A percentile compares a stretch with the other conserved stretches of the same genome.
Conservation (phyloP, 2,329 filamentous ascomycete species). For the Capronia coronata region DNA sequence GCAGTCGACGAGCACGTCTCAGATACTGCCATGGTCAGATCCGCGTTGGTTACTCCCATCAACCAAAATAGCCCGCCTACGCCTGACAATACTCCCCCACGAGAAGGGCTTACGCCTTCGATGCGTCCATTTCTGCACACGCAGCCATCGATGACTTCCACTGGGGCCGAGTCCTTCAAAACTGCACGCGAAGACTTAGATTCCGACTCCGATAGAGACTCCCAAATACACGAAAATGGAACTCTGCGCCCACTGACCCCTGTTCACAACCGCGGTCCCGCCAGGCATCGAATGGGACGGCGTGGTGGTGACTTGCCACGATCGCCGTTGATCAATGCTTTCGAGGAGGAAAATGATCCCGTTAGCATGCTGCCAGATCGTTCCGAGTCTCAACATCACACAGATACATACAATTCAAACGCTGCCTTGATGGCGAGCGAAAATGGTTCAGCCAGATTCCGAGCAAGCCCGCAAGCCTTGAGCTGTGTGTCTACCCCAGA, state of each 20-base stretch:
- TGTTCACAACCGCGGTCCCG: slow-evolving; percentile 3
- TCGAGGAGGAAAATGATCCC: not conserved
- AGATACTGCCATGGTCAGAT: slow-evolving; percentile 28
- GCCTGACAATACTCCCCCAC: slow-evolving; percentile 68
- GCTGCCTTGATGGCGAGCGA: not conserved
- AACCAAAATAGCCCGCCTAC: slow-evolving; percentile 47
- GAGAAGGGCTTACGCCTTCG: slow-evolving; percentile 34
- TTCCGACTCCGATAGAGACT: slow-evolving; percentile 45
- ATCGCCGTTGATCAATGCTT: slow-evolving; percentile 16
- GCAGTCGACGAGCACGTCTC: slow-evolving; percentile 8
- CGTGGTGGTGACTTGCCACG: slow-evolving; percentile 8
- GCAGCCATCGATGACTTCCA: slow-evolving; percentile 51
- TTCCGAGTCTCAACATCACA: slow-evolving; percentile 1
- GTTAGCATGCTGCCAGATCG: slow-evolving; percentile 14
- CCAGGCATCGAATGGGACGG: slow-evolving; percentile 11
- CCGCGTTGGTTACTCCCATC: slow-evolving; percentile 23
- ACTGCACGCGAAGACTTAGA: slow-evolving; percentile 62
- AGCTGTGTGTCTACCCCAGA: slow-evolving; percentile 1
- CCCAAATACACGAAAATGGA: slow-evolving; percentile 18
- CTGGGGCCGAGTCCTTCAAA: slow-evolving; percentile 63
- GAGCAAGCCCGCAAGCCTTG: slow-evolving; percentile 1
- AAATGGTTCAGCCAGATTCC: not conserved
- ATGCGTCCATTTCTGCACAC: slow-evolving; percentile 47
- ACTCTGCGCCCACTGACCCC: slow-evolving; percentile 9
- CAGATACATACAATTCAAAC: not conserved